phyloP scores from a whole-genome alignment of 1,284 basidiomycete species.

The Leccinum huronense region DNA sequence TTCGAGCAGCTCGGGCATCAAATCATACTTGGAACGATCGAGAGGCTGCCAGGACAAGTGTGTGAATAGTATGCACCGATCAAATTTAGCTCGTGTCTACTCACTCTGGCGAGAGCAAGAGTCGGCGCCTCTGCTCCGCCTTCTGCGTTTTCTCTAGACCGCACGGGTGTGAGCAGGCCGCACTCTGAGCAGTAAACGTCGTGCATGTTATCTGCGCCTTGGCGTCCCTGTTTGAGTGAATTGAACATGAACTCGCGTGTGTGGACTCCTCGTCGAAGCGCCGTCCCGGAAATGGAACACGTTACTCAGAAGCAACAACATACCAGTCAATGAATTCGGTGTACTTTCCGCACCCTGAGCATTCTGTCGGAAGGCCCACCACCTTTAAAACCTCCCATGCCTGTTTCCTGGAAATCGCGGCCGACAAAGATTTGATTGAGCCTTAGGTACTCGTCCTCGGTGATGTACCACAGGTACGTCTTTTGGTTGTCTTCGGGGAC shows the following conservation, averaged over 20 bases:
- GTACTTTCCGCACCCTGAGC: slow-evolving; percentile 20
- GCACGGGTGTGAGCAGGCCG: slow-evolving; percentile 11
- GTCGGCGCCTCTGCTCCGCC: too few species aligned
- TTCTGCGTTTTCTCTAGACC: too few species aligned
- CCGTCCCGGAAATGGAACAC: slow-evolving; percentile 9
- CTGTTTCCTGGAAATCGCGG: slow-evolving; percentile 22
- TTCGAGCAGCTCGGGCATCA: slow-evolving; percentile 13
- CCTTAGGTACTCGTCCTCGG: slow-evolving; percentile 22
- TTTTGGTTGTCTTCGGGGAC: background rate
- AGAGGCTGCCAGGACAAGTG: slow-evolving; percentile 9
- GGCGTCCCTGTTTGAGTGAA: slow-evolving; percentile 17
- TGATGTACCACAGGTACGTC: slow-evolving; percentile 20
- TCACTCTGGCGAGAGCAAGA: slow-evolving; percentile 13
- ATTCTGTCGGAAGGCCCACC: slow-evolving; percentile 12
- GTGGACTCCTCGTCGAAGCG: slow-evolving; percentile 21
- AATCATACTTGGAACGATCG: slow-evolving; percentile 21
- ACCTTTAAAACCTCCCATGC: slow-evolving; percentile 15
- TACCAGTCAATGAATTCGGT: slow-evolving; percentile 23
- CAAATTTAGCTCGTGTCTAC: background rate
- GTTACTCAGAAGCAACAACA: background rate
- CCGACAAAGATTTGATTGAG: slow-evolving; percentile 19
- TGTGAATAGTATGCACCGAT: background rate
- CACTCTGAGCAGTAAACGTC: slow-evolving; percentile 27
- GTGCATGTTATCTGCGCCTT: slow-evolving; percentile 23
- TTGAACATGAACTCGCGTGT: slow-evolving; percentile 25